Evolutionary conservation across 805 yeast species (phyloP).

Genomic region (Phaffomyces thermotolerans): DNA sequence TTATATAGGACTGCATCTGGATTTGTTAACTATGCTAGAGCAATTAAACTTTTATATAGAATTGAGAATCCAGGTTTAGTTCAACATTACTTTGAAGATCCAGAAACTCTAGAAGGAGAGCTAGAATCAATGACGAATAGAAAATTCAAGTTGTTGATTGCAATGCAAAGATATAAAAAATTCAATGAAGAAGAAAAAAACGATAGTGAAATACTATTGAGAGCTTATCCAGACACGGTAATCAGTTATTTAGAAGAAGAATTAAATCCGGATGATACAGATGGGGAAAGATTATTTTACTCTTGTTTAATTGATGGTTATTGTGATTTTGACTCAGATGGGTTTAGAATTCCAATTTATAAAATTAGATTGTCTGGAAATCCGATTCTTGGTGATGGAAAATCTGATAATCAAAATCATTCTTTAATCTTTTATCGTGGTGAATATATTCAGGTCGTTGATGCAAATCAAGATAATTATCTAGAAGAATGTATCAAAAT

Average conservation of each 20-base stretch:
- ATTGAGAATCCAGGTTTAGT: slow-evolving; percentile 56
- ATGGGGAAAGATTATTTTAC: slow-evolving; percentile 33
- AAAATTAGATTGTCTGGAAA: slow-evolving; percentile 81
- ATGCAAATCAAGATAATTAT: slow-evolving; percentile 95
- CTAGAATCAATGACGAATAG: slow-evolving; percentile 67
- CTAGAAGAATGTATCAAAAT: slow-evolving; percentile 91
- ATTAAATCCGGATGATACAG: slow-evolving; percentile 16
- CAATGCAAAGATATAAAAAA: slow-evolving; percentile 78
- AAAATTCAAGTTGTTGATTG: slow-evolving; percentile 72
- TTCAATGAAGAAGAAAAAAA: slow-evolving; percentile 59
- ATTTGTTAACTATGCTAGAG: slow-evolving; percentile 69
- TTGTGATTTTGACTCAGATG: slow-evolving; percentile 45
- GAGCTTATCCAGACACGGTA: slow-evolving; percentile 62
- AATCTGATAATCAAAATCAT: slow-evolving; percentile 91
- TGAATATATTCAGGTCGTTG: slow-evolving; percentile 89
- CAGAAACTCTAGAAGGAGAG: slow-evolving; percentile 55
- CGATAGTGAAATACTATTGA: slow-evolving; percentile 59
- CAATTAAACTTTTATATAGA: slow-evolving; percentile 59
- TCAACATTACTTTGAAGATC: slow-evolving; percentile 35
- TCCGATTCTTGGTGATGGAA: slow-evolving; percentile 95
- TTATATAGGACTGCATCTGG: slow-evolving; percentile 79
- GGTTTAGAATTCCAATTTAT: slow-evolving; percentile 52
- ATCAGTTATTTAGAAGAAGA: slow-evolving; percentile 51
- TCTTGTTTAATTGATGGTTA: slow-evolving; percentile 66
- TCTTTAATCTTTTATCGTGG: slow-evolving; percentile 84